Evolutionary conservation across 2,329 filamentous ascomycete genomes (phyloP).

Genomic region (Cladosporium halotolerans): DNA sequence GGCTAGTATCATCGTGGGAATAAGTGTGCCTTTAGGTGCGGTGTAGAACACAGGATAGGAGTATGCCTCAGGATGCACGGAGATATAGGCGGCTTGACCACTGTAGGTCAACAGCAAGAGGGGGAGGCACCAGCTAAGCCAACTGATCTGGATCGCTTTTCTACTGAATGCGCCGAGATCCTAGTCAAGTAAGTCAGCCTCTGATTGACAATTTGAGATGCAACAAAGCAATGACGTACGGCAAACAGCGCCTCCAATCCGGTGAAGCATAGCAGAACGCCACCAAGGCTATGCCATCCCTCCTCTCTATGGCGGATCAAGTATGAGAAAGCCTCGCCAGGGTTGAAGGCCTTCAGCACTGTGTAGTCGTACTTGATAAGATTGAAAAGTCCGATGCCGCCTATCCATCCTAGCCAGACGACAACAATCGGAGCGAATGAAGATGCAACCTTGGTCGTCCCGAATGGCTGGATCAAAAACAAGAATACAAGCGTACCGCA

Average conservation of each 20-base stretch:
- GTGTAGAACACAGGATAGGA: conserved; percentile 69
- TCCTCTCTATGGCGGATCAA: conserved; percentile 53
- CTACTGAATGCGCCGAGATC: conserved; percentile 64
- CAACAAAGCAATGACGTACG: not conserved
- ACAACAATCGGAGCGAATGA: conserved; percentile 62
- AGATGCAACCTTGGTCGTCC: conserved; percentile 54
- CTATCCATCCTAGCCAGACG: conserved; percentile 61
- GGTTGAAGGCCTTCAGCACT: conserved; percentile 49
- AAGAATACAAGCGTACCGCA: conserved; percentile 60
- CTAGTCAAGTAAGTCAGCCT: not conserved
- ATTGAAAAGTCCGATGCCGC: conserved; percentile 57
- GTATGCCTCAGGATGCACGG: conserved; percentile 52
- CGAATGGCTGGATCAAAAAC: conserved; percentile 60
- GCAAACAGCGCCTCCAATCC: conserved; percentile 75
- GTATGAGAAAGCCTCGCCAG: conserved; percentile 55
- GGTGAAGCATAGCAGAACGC: conserved; percentile 67
- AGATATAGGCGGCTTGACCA: conserved; percentile 70
- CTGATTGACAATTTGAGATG: too few species aligned
- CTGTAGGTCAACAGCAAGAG: conserved; percentile 62
- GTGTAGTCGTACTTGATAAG: conserved; percentile 40
- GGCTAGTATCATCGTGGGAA: conserved; percentile 61
- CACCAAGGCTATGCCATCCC: conserved; percentile 59
- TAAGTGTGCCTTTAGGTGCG: conserved; percentile 61
- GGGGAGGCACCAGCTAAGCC: conserved; percentile 59
- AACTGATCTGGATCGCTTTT: conserved; percentile 65